Base-by-base conservation (phyloP, 202 grass and related monocot species). In the Schoenoplectus tabernaemontani region DNA sequence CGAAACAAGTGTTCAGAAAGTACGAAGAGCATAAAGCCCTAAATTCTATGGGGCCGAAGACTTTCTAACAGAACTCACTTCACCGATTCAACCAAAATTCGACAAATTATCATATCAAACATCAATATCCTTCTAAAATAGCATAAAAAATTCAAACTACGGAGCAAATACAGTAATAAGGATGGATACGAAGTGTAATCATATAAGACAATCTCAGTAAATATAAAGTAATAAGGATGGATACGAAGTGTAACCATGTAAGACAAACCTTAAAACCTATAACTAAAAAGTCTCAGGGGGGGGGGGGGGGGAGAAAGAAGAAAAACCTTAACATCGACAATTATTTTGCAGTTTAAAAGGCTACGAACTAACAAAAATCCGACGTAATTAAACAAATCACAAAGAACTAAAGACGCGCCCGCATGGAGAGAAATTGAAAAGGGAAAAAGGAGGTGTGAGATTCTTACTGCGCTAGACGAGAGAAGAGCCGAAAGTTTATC, bases 341-440 rank as follows among this genome's bases (percentile, higher is more conserved):
- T 53, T 53, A 13, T 33, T 74, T 4, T 1, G 5, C 34, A 75
- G 17, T 54, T 36, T 3, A 75, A 33, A 54, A 74, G 10, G 24
- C 15, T 54, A 74, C 46, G 13, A 22, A 46, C 4, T 51, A 50
- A 30, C 30, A 74, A 17, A 33, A 1, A 56, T 19, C 44, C 46
- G 51, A 11, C 69, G 51, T n/a, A n/a, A 73, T 34, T 4, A 54
- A 54, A 15, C 24, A n/a, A 54, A 75, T 54, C 70, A 19, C n/a
- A 33, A 54, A 15, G 46, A 75, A 75, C 47, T 13, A 26, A 72
- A 48, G 24, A 9, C 28, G 44, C 15, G n/a, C n/a, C n/a, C n/a
- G n/a, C n/a, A n/a, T n/a, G n/a, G n/a, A 43, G 65, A 75, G 7
- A 56, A 54, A 75, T 75, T 54, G 70, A 75, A 75, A 33, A 56